Conservation (phyloP, 73 alveolate species). For the Effrenium voratum region DNA sequence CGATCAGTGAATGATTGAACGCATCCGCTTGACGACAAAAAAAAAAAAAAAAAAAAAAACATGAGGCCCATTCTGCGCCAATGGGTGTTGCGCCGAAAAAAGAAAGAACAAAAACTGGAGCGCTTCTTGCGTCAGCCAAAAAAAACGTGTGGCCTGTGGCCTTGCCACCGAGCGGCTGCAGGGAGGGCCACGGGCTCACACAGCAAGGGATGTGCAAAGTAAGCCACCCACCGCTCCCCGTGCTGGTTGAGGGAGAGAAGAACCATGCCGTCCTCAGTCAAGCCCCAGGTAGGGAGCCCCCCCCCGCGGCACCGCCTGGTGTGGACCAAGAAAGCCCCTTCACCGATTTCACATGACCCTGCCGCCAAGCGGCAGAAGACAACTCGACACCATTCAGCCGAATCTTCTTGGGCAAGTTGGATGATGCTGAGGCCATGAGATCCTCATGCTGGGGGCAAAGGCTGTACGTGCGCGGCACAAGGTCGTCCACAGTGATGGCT, state of each 20-base stretch:
- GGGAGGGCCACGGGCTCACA: constrained; percentile 4
- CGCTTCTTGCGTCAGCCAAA: too few species aligned
- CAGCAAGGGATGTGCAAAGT: neutral
- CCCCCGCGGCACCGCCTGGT: too few species aligned
- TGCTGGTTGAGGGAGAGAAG: neutral
- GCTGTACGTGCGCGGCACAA: neutral
- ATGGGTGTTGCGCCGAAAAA: too few species aligned
- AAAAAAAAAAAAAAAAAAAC: too few species aligned
- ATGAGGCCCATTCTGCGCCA: too few species aligned
- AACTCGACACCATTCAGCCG: neutral
- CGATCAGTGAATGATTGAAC: too few species aligned
- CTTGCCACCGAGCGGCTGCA: neutral
- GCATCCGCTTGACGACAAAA: too few species aligned
- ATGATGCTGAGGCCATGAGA: neutral
- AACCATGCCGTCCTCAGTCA: neutral
- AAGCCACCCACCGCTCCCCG: neutral
- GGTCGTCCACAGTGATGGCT: neutral
- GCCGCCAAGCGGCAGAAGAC: neutral
- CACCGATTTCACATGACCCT: neutral
- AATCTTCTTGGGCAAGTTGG: neutral
- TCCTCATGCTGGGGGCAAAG: neutral
- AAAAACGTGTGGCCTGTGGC: too few species aligned
- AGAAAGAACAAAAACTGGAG: too few species aligned
- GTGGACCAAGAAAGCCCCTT: too few species aligned
- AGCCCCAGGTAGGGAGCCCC: neutral